Conservation (phyloP, 495 filamentous ascomycete species). For the Cladorrhinum samala region DNA sequence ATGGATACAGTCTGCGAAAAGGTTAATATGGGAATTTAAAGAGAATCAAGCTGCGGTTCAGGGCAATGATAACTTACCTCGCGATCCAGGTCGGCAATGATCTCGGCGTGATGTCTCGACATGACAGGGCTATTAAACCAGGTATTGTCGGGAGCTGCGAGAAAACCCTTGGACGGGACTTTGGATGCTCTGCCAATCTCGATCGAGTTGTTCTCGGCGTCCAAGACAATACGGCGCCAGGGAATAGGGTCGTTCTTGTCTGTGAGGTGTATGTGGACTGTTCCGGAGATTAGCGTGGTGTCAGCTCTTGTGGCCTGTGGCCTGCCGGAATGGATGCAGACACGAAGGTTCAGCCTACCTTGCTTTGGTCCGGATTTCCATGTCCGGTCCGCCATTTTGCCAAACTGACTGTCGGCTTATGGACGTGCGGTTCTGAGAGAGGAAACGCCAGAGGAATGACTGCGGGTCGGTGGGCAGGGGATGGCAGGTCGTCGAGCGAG, state of each 20-base stretch:
- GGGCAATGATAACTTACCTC: constrained; percentile 32
- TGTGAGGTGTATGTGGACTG: not conserved
- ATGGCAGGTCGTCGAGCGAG: no score
- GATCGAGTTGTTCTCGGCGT: constrained; percentile 14
- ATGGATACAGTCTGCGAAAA: constrained; percentile 35
- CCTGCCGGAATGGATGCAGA: not conserved
- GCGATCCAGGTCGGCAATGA: constrained; percentile 39
- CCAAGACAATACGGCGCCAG: constrained; percentile 27
- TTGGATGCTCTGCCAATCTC: constrained; percentile 38
- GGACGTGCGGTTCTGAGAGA: no score
- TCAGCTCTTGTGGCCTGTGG: not conserved
- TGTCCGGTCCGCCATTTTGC: not conserved
- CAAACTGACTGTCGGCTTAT: no score
- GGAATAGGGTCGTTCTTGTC: not conserved
- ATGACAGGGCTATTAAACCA: constrained; percentile 79
- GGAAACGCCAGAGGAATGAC: no score
- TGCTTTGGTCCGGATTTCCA: not conserved
- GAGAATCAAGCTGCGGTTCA: constrained; percentile 5
- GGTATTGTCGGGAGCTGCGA: constrained; percentile 49
- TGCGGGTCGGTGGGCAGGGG: no score
- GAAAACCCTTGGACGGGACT: constrained; percentile 32
- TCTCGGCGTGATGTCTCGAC: constrained; percentile 67
- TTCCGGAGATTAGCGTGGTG: not conserved
- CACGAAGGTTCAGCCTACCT: not conserved
- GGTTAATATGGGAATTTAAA: constrained; percentile 7